Base-by-base conservation (phyloP, 805 yeast genomes). In the Priceomyces medius region DNA sequence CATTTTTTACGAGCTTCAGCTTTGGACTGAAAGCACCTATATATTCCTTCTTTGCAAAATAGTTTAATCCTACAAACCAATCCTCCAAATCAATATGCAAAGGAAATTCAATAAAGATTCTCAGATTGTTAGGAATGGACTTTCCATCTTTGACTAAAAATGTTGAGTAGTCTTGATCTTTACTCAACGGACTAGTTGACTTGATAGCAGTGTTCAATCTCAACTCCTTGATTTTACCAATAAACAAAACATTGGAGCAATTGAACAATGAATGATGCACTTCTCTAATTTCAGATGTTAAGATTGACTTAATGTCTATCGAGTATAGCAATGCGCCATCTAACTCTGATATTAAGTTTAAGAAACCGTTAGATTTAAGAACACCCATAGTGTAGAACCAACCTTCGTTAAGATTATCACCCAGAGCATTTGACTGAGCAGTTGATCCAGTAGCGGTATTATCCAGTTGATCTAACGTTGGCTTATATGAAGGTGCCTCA, bases 371-470 rank as follows among this genome's bases (percentile, higher is more conserved):
- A 1, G 84, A 75, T 54, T 77, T 79, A 31, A 85, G 55, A 13
- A 80, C 83, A 0, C 86, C 89, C 83, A 81, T 82, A 1, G 85
- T 79, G 39, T 71, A 73, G 54, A 83, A 83, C 91, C 91, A 85
- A 3, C 81, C 81, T 53, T 80, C 86, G 17, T 63, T 54, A 18
- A 57, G 33, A 33, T 45, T 38, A 32, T 47, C 40, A 21, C 43
- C 28, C 26, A 33, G 42, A 29, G 38, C 40, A 20, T 16, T 35
- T 1, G 39, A 8, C 19, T 24, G 31, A 3, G 29, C 38, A 20
- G 43, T 54, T n/a, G 48, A 10, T 14, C 34, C 28, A 16, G 24
- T n/a, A 19, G 9, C n/a, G 13, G 27, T 12, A 13, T 20, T 26
- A 16, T 42, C 41, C 23, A 26, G 33, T 20, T 46, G 24, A 14